phyloP scores from a whole-genome alignment of 108 stramenopile species.

The Pseudonitzschia delicatissima region DNA sequence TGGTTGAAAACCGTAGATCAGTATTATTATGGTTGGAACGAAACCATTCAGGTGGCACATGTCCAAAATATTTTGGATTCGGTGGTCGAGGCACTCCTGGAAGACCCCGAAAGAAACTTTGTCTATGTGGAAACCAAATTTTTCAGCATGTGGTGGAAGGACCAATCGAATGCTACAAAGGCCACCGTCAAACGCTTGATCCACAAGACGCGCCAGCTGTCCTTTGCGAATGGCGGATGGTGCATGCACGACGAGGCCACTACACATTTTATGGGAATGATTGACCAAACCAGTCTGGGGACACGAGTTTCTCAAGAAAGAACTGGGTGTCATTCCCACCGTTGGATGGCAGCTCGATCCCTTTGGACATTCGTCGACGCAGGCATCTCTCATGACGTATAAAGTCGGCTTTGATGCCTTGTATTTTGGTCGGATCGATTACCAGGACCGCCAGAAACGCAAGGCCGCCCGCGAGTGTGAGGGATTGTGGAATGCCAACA shows the following conservation, averaged over 20 bases:
- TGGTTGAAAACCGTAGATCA: conserved; percentile 96
- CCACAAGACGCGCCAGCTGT: conserved; percentile 50
- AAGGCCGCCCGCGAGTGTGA: conserved; percentile 60
- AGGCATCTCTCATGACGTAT: conserved; percentile 76
- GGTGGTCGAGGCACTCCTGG: conserved; percentile 58
- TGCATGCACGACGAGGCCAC: conserved; percentile 98
- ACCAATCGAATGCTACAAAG: conserved; percentile 50
- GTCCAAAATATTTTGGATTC: conserved; percentile 86
- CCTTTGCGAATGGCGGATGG: conserved; percentile 96
- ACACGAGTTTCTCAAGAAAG: conserved; percentile 76
- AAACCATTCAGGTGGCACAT: conserved; percentile 72
- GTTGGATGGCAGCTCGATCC: conserved; percentile 97
- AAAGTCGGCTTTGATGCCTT: conserved; percentile 87
- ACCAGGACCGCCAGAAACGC: conserved; percentile 82
- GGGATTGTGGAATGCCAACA: conserved; percentile 77
- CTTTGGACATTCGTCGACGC: conserved; percentile 94
- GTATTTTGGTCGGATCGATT: conserved; percentile 94
- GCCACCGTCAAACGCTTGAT: conserved; percentile 63
- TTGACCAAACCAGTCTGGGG: conserved; percentile 96
- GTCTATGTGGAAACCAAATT: conserved; percentile 92
- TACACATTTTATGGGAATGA: conserved; percentile 92
- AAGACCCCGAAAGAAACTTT: conserved; percentile 83
- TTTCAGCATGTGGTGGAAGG: conserved; percentile 91
- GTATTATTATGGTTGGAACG: conserved; percentile 84
- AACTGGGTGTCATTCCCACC: conserved; percentile 85